Base-by-base conservation (phyloP, 2,329 filamentous ascomycete genomes). In the Colletotrichum cordylinicola region DNA sequence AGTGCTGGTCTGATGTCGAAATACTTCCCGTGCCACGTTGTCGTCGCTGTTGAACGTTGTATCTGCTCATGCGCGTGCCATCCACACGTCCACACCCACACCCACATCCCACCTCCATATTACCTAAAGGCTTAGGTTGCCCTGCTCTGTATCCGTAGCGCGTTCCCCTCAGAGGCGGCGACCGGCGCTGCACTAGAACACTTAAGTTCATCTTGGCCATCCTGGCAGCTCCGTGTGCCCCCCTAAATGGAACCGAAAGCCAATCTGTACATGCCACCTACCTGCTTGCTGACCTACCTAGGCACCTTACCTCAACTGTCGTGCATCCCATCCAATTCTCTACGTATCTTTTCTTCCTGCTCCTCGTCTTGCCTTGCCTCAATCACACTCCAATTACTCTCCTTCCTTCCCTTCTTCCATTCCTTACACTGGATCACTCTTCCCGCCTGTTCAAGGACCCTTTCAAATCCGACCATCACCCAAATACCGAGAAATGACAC, bases 401-500 rank as follows among this genome's bases (percentile, higher is more conserved):
- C 27, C 43, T 64, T 67, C 24, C 37, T 65, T 43, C 33, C 48
- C 16, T 68, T 76, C 64, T 60, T 69, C 29, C 70, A 55, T n/a
- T 74, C 64, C 64, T 69, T 75, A 27, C 24, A 29, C 39, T 31
- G 48, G 52, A 43, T 56, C 55, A 18, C 60, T 31, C 64, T 31
- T 58, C 21, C 48, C 27, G 21, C 56, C 29, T 21, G 7, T 29
- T 72, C 39, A 58, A 39, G 43, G 27, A 15, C 21, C 48, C 37
- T 39, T 43, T 29, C 31, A 35, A 67, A 33, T 31, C 65, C 60
- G 16, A 21, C 13, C 29, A 39, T 43, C 29, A 27, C n/a, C 69
- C 55, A 56, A 74, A 61, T 15, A 21, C 64, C 65, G 35, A 69
- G 64, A 74, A 21, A 75, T 75, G 74, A 69, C 70, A 69, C 16